Evolutionary conservation across 1,139 yeast species (phyloP).

Genomic region (Taphrina populina): DNA sequence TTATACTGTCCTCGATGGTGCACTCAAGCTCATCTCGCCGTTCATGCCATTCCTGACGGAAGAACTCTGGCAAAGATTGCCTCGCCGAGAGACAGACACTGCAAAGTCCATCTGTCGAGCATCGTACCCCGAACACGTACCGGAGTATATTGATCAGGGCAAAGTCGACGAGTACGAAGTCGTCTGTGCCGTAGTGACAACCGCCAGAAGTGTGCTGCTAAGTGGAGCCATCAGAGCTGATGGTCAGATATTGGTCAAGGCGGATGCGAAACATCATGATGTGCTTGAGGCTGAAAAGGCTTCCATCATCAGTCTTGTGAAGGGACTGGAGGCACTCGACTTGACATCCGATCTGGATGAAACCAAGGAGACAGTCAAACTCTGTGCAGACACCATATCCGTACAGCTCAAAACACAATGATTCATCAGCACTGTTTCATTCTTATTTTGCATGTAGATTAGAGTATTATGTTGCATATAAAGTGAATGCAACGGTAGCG

Average conservation of each 20-base stretch:
- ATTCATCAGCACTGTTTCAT: no score
- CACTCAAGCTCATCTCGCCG: conserved; percentile 89
- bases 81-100: conserved; percentile 73
- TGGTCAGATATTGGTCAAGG: conserved; percentile 79
- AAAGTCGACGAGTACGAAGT: conserved; percentile 76
- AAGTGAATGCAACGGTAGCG: no score
- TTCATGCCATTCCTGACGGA: conserved; percentile 97
- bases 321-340: conserved; percentile 45
- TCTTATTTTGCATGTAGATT: no score
- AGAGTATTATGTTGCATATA: no score
- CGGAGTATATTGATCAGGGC: conserved; percentile 52
- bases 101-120: conserved; percentile 77
- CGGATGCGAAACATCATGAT: conserved; percentile 51
- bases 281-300: conserved; percentile 70
- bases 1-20: conserved; percentile 89
- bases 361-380: neutral
- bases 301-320: conserved; percentile 83
- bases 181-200: conserved; percentile 81
- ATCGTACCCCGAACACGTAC: conserved; percentile 57
- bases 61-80: conserved; percentile 98
- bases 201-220: conserved; percentile 85
- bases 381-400: conserved; percentile 7
- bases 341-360: neutral
- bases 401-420: neutral
- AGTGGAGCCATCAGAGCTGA: conserved; percentile 86